Evolutionary conservation across 2,329 filamentous ascomycete genomes (phyloP).

Genomic region (Ambrosiella beaveri): DNA sequence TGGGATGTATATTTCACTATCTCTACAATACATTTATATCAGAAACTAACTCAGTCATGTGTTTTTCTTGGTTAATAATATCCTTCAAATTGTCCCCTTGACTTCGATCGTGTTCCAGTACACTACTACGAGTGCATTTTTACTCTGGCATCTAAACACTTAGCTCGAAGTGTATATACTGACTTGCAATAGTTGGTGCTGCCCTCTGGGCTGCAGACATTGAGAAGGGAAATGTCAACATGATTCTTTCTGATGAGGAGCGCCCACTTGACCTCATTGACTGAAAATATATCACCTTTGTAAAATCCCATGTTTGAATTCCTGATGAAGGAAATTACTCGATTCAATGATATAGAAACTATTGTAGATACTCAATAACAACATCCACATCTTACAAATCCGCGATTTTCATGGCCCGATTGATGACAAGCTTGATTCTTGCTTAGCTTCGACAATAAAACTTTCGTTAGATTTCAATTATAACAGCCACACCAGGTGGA

Average conservation of each 20-base stretch:
- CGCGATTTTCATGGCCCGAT: too few relatives aligned
- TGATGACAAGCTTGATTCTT: too few relatives aligned
- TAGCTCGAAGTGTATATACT: slow-evolving; percentile 6
- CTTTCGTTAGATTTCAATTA: too few relatives aligned
- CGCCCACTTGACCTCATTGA: too few relatives aligned
- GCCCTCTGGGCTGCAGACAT: slow-evolving; percentile 89
- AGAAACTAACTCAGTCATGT: slow-evolving; percentile 25
- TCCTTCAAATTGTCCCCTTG: slow-evolving; percentile 73
- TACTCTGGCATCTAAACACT: not conserved
- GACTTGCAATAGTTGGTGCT: slow-evolving; percentile 47
- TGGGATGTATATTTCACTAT: slow-evolving; percentile 45
- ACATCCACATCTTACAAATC: too few relatives aligned
- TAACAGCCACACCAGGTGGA: too few relatives aligned
- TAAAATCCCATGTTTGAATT: too few relatives aligned
- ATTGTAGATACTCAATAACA: too few relatives aligned
- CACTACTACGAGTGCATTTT: slow-evolving; percentile 53
- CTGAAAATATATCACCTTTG: too few relatives aligned
- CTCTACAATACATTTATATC: not conserved
- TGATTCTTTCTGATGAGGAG: slow-evolving; percentile 17
- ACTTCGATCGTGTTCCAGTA: slow-evolving; percentile 72
- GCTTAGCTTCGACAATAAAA: too few relatives aligned
- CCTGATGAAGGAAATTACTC: too few relatives aligned
- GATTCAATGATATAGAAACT: too few relatives aligned
- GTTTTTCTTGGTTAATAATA: slow-evolving; percentile 54
- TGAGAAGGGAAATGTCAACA: slow-evolving; percentile 37